phyloP scores from a whole-genome alignment of 768 basidiomycete genomes.

The Coprinellus micaceus region DNA sequence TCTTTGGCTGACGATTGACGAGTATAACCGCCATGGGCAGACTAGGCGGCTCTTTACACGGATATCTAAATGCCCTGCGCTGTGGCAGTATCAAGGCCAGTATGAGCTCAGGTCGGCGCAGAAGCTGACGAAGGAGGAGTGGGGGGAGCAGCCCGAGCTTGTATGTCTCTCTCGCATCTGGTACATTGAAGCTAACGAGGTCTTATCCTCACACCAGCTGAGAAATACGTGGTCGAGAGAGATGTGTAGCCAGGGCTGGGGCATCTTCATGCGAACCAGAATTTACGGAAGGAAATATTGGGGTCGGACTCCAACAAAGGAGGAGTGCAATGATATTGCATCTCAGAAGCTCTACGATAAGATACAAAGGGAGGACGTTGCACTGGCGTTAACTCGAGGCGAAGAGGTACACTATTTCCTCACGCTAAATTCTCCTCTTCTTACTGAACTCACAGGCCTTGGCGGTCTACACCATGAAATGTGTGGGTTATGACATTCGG shows the following conservation, averaged over 20 bases:
- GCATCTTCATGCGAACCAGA: neutral
- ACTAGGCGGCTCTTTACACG: slow-evolving; percentile 30
- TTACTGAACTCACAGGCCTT: slow-evolving; percentile 8
- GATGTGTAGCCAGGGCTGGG: neutral
- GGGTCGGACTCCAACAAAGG: neutral
- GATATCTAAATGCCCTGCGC: slow-evolving; percentile 15
- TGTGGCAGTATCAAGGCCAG: slow-evolving; percentile 34
- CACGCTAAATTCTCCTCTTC: neutral
- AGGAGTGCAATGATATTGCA: neutral
- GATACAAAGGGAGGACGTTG: neutral
- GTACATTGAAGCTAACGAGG: neutral
- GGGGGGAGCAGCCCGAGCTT: slow-evolving; percentile 16
- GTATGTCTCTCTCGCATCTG: slow-evolving; percentile 8
- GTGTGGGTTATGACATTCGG: slow-evolving; percentile 15
- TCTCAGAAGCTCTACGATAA: neutral
- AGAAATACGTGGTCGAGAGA: neutral
- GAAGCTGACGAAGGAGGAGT: slow-evolving; percentile 29
- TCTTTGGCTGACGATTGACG: slow-evolving; percentile 17
- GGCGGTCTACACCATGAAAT: slow-evolving; percentile 15
- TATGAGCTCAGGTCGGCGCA: slow-evolving; percentile 32
- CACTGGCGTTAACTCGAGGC: neutral
- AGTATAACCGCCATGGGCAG: slow-evolving; percentile 18
- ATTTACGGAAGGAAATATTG: neutral
- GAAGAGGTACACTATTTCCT: neutral
- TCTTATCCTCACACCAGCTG: neutral